phyloP scores from a whole-genome alignment of 208 protist species.

The Crithidia sp. region DNA sequence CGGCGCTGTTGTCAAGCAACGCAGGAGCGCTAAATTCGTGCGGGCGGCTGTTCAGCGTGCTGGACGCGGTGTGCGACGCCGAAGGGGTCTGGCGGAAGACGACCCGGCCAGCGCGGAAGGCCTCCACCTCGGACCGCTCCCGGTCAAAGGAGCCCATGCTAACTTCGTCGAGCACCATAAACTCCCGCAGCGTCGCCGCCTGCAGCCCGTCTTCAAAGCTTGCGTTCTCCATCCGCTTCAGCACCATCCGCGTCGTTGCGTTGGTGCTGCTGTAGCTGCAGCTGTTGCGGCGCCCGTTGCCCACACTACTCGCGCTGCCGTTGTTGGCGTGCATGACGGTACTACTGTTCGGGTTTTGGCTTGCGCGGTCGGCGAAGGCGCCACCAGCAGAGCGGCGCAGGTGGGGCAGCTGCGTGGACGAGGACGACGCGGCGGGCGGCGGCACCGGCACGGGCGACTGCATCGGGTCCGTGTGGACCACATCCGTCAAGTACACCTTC shows the following conservation, averaged over 20 bases:
- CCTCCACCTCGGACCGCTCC: slow-evolving; percentile 24
- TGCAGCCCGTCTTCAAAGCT: slow-evolving; percentile 85
- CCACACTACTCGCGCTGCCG: neutral
- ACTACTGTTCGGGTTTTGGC: neutral
- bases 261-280: slow-evolving; percentile 22
- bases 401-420: slow-evolving; percentile 5
- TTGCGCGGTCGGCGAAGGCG: no score
- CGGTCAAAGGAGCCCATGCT: slow-evolving; percentile 30
- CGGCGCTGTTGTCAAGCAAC: slow-evolving; percentile 9
- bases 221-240: slow-evolving; percentile 81
- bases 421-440: neutral
- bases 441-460: slow-evolving; percentile 9
- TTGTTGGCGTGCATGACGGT: slow-evolving; percentile 10
- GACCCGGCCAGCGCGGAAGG: slow-evolving; percentile 17
- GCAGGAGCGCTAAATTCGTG: slow-evolving; percentile 6
- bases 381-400: neutral
- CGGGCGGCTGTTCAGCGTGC: neutral
- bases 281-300: slow-evolving; percentile 47
- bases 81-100: slow-evolving; percentile 5
- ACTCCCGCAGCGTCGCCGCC: slow-evolving; percentile 86
- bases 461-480: slow-evolving; percentile 9
- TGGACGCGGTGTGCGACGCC: neutral
- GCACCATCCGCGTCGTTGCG: slow-evolving; percentile 53
- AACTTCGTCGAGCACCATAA: slow-evolving; percentile 94
- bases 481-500: slow-evolving; percentile 92